These are phyloP conservation scores for Silene noctiflora DNA, from an alignment of 179 eudicot genomes.

Conservation along the genomic window DNA sequence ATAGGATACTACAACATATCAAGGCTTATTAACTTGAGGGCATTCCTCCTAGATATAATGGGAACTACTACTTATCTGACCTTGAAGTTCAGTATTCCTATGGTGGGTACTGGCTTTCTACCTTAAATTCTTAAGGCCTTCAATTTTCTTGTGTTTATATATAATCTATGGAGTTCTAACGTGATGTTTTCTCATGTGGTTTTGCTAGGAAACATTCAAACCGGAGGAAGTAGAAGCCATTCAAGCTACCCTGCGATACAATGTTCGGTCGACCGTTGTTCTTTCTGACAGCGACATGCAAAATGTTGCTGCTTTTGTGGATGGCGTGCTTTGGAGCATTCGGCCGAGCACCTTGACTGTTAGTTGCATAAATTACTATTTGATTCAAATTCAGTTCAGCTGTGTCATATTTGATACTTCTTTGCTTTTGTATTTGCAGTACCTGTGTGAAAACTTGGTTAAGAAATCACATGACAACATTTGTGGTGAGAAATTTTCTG, in stretches of 20 bases:
- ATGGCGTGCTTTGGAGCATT: conserved; percentile 3
- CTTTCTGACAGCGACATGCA: background rate
- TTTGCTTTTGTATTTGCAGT: background rate
- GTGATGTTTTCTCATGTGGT: background rate
- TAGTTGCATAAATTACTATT: background rate
- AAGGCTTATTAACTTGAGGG: conserved; percentile 5
- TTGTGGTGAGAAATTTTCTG: background rate
- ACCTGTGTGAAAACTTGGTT: conserved; percentile 4
- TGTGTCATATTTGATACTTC: background rate
- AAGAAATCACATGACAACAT: background rate
- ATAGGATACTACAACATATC: background rate
- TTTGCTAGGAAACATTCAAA: background rate
- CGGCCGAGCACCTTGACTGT: background rate
- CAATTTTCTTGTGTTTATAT: background rate
- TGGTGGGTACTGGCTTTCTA: background rate
- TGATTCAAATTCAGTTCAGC: too few species aligned
- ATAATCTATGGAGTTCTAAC: background rate
- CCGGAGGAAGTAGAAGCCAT: conserved; percentile 5
- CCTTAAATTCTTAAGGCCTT: background rate
- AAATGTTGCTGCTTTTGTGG: conserved; percentile 4
- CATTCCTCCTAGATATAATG: background rate
- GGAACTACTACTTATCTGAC: background rate
- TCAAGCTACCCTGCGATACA: background rate
- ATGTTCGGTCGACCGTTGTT: background rate
- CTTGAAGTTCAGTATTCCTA: background rate